Conservation (phyloP, 2,329 filamentous ascomycete species). For the Penicillium sclerotiorum region DNA sequence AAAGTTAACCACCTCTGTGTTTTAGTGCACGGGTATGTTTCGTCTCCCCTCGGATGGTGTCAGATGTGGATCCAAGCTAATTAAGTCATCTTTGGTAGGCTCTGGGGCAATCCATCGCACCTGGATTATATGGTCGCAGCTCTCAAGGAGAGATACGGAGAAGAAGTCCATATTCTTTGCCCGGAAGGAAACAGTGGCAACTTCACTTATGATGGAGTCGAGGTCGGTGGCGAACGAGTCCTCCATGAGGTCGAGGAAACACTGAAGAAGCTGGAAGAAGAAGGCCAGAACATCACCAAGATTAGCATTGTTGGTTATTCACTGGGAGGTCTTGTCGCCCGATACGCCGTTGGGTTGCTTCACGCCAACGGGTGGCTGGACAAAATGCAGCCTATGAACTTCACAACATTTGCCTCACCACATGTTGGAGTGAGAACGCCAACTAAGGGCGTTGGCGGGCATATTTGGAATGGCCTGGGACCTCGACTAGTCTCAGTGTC, state of each 20-base stretch:
- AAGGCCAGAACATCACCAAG: conserved; percentile 74
- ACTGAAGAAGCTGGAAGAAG: conserved; percentile 55
- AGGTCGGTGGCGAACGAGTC: conserved; percentile 68
- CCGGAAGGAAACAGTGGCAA: conserved; percentile 59
- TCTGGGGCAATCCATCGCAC: conserved; percentile 65
- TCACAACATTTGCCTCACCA: conserved; percentile 87
- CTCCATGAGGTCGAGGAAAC: conserved; percentile 65
- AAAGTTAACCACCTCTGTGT: conserved; percentile 60
- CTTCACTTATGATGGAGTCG: conserved; percentile 68
- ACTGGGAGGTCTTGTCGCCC: conserved; percentile 79
- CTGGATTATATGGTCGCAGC: conserved; percentile 57
- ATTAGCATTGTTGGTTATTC: conserved; percentile 90
- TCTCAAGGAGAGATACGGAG: conserved; percentile 53
- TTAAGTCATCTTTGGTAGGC: conserved; percentile 37
- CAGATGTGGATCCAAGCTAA: conserved; percentile 12
- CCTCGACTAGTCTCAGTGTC: conserved; percentile 79
- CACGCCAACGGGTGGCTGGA: conserved; percentile 80
- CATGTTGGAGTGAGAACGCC: conserved; percentile 77
- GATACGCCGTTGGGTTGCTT: conserved; percentile 84
- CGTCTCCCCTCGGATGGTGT: conserved; percentile 11
- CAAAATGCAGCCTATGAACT: conserved; percentile 82
- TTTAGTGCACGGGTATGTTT: conserved; percentile 61
- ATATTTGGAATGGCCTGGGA: conserved; percentile 80
- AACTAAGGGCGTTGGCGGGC: conserved; percentile 65
- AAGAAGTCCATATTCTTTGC: conserved; percentile 60